A percentile compares a stretch with the other conserved stretches of the same genome.
Conservation (phyloP, 2,329 filamentous ascomycete species). For the Aspergillus nomiae region DNA sequence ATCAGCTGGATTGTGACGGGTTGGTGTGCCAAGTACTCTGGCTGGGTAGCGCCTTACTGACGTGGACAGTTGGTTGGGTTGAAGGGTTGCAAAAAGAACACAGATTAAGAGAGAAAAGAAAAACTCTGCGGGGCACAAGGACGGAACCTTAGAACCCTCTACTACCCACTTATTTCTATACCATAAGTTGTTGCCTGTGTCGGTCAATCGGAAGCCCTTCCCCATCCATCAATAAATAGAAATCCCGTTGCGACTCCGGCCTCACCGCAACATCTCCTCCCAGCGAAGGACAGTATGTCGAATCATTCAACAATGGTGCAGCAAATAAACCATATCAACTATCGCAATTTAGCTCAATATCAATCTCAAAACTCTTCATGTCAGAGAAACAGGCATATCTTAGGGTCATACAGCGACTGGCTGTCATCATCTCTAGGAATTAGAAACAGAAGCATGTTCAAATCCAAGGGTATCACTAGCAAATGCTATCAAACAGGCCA, state of each 20-base stretch:
- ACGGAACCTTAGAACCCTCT: too few species aligned
- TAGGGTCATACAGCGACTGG: neutral
- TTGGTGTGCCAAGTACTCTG: neutral
- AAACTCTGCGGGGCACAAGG: neutral
- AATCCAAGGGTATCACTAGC: constrained; percentile 17
- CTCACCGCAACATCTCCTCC: too few species aligned
- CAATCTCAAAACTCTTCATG: neutral
- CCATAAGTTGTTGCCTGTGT: neutral
- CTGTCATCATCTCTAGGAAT: neutral
- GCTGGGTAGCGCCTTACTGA: neutral
- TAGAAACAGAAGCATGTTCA: neutral
- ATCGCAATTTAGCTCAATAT: neutral
- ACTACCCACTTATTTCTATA: neutral
- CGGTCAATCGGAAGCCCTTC: neutral
- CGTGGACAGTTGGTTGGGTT: neutral
- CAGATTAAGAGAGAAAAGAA: neutral
- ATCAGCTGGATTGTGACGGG: neutral
- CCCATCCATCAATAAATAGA: too few species aligned
- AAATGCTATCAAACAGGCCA: neutral
- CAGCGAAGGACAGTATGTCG: neutral
- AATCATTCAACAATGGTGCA: neutral
- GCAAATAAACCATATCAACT: neutral
- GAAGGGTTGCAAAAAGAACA: neutral
- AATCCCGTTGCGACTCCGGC: too few species aligned
- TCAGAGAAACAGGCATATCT: neutral